Evolutionary conservation across 2,329 filamentous ascomycete species (phyloP).

Genomic region (Aspergillus intermedius): DNA sequence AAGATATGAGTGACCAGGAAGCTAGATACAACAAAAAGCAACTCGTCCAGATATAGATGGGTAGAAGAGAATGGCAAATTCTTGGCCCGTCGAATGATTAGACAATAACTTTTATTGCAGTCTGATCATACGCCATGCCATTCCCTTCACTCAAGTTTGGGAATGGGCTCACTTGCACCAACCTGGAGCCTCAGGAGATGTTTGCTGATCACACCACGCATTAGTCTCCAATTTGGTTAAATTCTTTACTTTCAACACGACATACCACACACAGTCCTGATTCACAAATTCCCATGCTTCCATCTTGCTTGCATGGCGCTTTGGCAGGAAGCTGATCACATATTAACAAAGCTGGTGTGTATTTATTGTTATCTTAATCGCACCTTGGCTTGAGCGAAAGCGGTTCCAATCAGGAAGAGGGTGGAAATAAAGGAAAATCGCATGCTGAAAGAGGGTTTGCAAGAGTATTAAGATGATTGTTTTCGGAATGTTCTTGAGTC

Average conservation of each 20-base stretch:
- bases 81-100: neutral
- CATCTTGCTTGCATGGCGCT: slow-evolving; percentile 2
- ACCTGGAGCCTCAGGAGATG: neutral
- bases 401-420: neutral
- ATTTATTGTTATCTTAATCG: neutral
- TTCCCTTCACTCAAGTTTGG: neutral
- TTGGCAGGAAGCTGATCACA: slow-evolving; percentile 1
- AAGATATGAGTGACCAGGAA: neutral
- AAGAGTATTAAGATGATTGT: neutral
- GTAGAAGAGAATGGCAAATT: neutral
- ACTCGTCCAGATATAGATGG: neutral
- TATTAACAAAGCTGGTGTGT: neutral
- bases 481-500: neutral
- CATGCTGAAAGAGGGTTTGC: neutral
- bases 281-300: slow-evolving; percentile 1
- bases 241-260: neutral
- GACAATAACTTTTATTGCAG: neutral
- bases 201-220: neutral
- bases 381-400: neutral
- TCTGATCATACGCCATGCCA: neutral
- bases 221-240: neutral
- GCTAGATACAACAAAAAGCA: neutral
- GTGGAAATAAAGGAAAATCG: neutral
- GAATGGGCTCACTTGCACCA: neutral
- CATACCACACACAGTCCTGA: slow-evolving; percentile 4